Evolutionary conservation across 2,329 filamentous ascomycete genomes (phyloP), one percentile per base, ranked within the genome.

Genomic region (Aspergillus sp.): DNA sequence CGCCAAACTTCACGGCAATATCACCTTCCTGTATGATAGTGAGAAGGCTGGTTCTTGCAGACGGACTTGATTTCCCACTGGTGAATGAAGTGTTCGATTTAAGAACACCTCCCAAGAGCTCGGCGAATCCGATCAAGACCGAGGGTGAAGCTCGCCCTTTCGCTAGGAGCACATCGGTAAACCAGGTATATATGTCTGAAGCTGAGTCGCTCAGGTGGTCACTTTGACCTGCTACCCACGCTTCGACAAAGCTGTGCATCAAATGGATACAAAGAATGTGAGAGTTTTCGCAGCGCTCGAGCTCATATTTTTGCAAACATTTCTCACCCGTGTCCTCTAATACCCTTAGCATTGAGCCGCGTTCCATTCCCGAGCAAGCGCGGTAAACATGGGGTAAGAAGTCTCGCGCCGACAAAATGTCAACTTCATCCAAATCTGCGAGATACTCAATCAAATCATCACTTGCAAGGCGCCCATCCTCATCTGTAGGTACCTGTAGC

Each of bases 131-230:
- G 55, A 87, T 85, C 63, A 93, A 88, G 1, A 89, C 85, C 58
- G 80, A 82, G 2, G 87, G 78, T 0, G 94, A 96, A 52, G 92
- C 82, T 42, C 90, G 82, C 49, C 87, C 87, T 49, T 85, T 88
- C 6, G 84, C 82, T 26, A 96, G 77, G 31, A 87, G 85, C 18
- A 82, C 82, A 56, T 85, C 85, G 51, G 92, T 83, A 64, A 95
- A 89, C 79, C 92, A 91, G 49, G 84, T 78, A 73, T 98, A 98
- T 20, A 97, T 78, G 61, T 96, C 89, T 20, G 87, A 84, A 3
- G 89, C 90, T 46, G 84, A 81, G 3, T 85, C 83, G n/a, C 82
- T 83, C 2, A 96, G 78, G 1, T 86, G 80, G 36, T 84, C 82
- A 22, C 81, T 78, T 46, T 84, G 73, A 2, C 73, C 80, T 22